Evolutionary conservation across 179 eudicot species (phyloP).

Genomic region (Vitellaria paradoxa): DNA sequence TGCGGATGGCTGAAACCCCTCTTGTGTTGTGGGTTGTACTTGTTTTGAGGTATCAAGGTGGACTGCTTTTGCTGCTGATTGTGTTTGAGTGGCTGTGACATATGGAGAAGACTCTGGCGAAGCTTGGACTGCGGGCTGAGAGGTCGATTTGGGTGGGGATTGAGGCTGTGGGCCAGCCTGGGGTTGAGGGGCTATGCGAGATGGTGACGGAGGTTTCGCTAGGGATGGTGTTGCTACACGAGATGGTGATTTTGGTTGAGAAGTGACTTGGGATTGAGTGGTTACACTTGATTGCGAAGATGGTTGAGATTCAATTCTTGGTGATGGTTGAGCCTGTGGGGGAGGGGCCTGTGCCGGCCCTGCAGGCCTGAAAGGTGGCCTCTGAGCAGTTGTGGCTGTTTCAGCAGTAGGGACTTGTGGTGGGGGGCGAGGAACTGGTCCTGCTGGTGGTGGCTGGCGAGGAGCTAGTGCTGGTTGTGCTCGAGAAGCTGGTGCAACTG

Average conservation of each 20-base stretch:
- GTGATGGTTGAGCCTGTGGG: constrained; percentile 25
- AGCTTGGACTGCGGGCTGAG: constrained; percentile 18
- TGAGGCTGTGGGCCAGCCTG: constrained; percentile 15
- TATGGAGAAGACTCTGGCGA: constrained; percentile 23
- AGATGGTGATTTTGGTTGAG: constrained; percentile 28
- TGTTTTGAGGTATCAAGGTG: constrained; percentile 14
- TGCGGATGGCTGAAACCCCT: constrained; percentile 19
- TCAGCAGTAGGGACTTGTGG: constrained; percentile 1
- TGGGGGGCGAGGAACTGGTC: constrained; percentile 1
- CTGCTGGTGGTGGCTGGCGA: not conserved
- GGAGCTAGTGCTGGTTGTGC: constrained; percentile 10
- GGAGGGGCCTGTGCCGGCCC: constrained; percentile 24
- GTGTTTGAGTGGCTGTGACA: constrained; percentile 16
- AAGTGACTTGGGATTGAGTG: constrained; percentile 12
- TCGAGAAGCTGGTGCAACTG: constrained; percentile 8
- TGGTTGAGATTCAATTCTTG: constrained; percentile 19
- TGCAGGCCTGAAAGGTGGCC: constrained; percentile 35
- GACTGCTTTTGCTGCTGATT: constrained; percentile 18
- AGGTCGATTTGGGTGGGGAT: constrained; percentile 28
- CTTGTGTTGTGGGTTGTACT: constrained; percentile 11
- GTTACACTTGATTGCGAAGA: constrained; percentile 24
- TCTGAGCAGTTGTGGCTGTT: constrained; percentile 5
- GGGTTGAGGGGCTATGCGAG: constrained; percentile 10
- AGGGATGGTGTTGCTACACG: constrained; percentile 15
- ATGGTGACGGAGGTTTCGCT: constrained; percentile 6